Percentiles rank a stretch among this genome's conserved stretches.
These are phyloP conservation scores for Penicillium robsamsonii DNA, from an alignment of 495 filamentous ascomycete genomes.

Conservation along the genomic window DNA sequence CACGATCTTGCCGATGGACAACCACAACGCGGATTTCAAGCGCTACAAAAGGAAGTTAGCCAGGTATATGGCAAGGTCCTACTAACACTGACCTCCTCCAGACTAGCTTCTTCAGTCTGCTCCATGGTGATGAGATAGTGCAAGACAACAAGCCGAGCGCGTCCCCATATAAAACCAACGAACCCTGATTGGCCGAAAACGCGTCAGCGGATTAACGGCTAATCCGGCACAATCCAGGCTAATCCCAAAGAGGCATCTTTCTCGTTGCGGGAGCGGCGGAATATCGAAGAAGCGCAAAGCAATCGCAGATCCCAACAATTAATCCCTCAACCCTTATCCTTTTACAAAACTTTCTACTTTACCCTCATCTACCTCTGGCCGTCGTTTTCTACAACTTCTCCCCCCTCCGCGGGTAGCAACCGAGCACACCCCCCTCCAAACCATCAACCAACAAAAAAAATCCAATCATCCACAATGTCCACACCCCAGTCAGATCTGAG, in stretches of 20 bases:
- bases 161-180: conserved; percentile 12
- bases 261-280: conserved; percentile 14
- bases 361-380: neutral
- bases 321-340: conserved; percentile 4
- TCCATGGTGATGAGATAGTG: conserved; percentile 28
- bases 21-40: conserved; percentile 94
- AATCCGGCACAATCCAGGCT: conserved; percentile 9
- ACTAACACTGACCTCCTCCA: conserved; percentile 37
- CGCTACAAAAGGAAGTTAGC: conserved; percentile 48
- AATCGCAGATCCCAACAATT: conserved; percentile 10
- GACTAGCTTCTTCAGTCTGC: conserved; percentile 36
- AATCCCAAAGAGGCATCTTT: neutral
- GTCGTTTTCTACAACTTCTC: neutral
- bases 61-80: neutral
- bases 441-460: conserved; percentile 9
- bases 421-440: neutral
- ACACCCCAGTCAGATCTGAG: conserved; percentile 20
- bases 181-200: conserved; percentile 25
- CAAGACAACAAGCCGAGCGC: conserved; percentile 15
- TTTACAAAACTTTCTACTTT: neutral
- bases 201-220: conserved; percentile 21
- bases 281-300: conserved; percentile 14
- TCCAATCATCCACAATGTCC: conserved; percentile 24
- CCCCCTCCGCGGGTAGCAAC: neutral
- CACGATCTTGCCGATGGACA: conserved; percentile 81